Evolutionary conservation across 2,329 filamentous ascomycete species (phyloP).

Genomic region (Aureobasidium lini): DNA sequence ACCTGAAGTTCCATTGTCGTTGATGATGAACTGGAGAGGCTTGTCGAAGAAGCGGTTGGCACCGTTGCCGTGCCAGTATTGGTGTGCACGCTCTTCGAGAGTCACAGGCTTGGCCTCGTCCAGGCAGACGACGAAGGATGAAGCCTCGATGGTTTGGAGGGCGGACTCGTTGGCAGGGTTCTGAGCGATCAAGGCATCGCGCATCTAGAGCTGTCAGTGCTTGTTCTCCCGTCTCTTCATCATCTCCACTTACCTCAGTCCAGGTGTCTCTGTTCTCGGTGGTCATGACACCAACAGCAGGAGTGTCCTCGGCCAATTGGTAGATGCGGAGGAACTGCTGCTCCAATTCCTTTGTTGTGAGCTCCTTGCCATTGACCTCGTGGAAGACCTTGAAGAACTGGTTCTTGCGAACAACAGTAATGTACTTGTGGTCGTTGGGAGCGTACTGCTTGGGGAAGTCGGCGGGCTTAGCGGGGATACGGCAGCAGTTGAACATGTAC

Average conservation of each 20-base stretch:
- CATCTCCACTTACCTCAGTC: slow-evolving; percentile 54
- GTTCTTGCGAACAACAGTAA: slow-evolving; percentile 88
- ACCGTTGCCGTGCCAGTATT: slow-evolving; percentile 98
- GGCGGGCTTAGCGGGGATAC: slow-evolving; percentile 71
- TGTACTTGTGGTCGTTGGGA: slow-evolving; percentile 69
- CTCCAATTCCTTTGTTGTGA: slow-evolving; percentile 86
- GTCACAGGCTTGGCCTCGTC: slow-evolving; percentile 89
- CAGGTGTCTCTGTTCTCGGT: slow-evolving; percentile 90
- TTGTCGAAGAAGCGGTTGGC: slow-evolving; percentile 97
- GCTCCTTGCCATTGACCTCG: slow-evolving; percentile 72
- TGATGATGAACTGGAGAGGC: slow-evolving; percentile 94
- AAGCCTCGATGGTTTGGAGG: slow-evolving; percentile 75
- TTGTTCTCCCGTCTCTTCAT: background rate
- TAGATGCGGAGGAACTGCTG: slow-evolving; percentile 82
- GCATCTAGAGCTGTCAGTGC: slow-evolving; percentile 35
- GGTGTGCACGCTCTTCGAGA: slow-evolving; percentile 86
- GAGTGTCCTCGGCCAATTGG: slow-evolving; percentile 62
- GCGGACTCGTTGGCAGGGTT: slow-evolving; percentile 70
- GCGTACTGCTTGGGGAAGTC: slow-evolving; percentile 81
- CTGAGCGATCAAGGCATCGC: slow-evolving; percentile 66
- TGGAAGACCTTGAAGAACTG: slow-evolving; percentile 91
- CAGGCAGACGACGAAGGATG: slow-evolving; percentile 86
- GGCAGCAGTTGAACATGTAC: slow-evolving; percentile 96
- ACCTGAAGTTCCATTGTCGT: slow-evolving; percentile 93
- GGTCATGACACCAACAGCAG: slow-evolving; percentile 77